Percentiles rank a stretch among this genome's conserved stretches.
Conservation (phyloP, 257 asterid genomes). For the Nicotiana noctiflora region DNA sequence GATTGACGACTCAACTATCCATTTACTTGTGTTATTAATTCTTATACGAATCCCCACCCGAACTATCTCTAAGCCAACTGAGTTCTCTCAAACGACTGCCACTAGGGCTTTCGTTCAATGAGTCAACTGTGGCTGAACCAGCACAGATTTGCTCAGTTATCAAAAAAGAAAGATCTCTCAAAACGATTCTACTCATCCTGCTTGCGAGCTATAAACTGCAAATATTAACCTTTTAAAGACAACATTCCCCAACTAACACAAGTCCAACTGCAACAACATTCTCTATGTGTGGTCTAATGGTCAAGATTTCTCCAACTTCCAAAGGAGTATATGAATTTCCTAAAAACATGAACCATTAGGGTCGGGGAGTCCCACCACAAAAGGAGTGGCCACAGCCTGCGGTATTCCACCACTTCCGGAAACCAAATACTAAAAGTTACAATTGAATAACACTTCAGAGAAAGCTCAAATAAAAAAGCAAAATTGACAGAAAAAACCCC, state of each 20-base stretch:
- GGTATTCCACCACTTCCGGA: not conserved
- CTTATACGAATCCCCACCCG: not conserved
- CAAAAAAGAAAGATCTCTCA: not conserved
- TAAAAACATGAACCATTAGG: not conserved
- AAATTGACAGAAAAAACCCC: too few relatives aligned
- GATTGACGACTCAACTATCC: too few relatives aligned
- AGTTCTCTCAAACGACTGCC: not conserved
- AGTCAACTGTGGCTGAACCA: not conserved
- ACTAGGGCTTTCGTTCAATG: not conserved
- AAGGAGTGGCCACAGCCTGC: not conserved
- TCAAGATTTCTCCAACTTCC: not conserved
- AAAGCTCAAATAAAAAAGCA: too few relatives aligned
- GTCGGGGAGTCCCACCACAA: not conserved
- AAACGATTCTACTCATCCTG: not conserved
- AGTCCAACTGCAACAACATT: not conserved
- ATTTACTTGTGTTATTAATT: not conserved
- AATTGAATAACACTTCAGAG: not conserved
- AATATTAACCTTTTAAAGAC: not conserved
- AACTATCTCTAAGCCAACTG: not conserved
- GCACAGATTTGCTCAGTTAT: not conserved
- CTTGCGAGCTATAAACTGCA: not conserved
- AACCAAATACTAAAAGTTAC: not conserved
- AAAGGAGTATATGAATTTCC: not conserved
- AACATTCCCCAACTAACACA: not conserved
- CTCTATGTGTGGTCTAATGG: not conserved